Conservation (phyloP, 805 yeast genomes). For the Ogataea polymorpha region DNA sequence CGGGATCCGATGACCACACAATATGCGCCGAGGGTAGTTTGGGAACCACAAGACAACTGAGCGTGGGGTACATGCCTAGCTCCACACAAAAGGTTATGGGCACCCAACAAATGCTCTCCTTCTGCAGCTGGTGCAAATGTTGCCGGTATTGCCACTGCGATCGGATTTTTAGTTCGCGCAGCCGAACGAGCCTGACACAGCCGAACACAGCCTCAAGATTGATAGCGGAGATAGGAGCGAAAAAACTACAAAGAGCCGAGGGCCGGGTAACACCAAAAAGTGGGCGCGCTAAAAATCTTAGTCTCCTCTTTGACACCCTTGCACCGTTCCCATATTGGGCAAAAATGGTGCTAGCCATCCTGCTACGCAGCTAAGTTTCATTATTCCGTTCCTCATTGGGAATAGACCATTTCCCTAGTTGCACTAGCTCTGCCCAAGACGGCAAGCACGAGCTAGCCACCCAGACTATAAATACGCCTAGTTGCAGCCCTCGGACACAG, state of each 20-base stretch:
- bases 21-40: background rate
- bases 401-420: background rate
- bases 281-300: background rate
- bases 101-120: background rate
- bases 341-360: slow-evolving; percentile 6
- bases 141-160: background rate
- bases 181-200: background rate
- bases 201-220: slow-evolving; percentile 1
- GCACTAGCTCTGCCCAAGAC: background rate
- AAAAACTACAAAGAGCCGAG: too few species aligned
- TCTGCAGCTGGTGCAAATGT: background rate
- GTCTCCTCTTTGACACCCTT: background rate
- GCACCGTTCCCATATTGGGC: slow-evolving; percentile 3
- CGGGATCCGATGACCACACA: background rate
- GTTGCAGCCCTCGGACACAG: background rate
- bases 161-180: background rate
- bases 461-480: slow-evolving; percentile 3
- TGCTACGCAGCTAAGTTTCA: background rate
- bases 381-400: background rate
- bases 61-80: background rate
- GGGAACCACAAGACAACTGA: background rate
- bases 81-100: background rate
- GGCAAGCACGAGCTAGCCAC: slow-evolving; percentile 6
- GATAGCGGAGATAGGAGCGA: background rate
- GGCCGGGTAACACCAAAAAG: background rate